Evolutionary conservation across 805 yeast genomes (phyloP), one percentile per base, ranked within the genome.

Genomic region (Saturnispora halmiae): DNA sequence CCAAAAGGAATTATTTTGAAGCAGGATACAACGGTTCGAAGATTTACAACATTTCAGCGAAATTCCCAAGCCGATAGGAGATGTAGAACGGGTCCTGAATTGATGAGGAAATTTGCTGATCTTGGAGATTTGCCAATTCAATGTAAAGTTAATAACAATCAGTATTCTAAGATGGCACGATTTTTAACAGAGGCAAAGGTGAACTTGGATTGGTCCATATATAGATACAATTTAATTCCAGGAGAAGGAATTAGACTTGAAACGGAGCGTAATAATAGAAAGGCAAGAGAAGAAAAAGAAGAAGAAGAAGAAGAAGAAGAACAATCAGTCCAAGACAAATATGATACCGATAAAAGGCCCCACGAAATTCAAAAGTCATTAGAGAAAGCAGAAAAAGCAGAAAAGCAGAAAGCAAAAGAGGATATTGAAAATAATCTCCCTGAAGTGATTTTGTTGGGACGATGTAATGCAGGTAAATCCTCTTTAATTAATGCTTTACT

Each of bases 381-480:
- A 18, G 56, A 49, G 14, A 54, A 43, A 36, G 38, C 54, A 21
- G 53, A 57, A 34, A 53, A 43, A 20, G 42, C 32, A 46, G 51
- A 56, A 10, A 46, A 50, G 16, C 55, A 44, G 33, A 48, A 49
- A 38, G 39, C 42, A 10, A 40, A 40, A 10, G 43, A 40, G 30
- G 40, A 38, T 80, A 46, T 41, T 10, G 31, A 36, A 9, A 52
- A 54, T 49, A 64, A 61, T 13, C 61, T 82, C 10, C 95, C 95
- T 0, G 95, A 86, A 52, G 73, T 86, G 4, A 64, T 81, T 3
- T 68, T 87, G 35, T 50, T 87, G 34, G 96, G 96, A 0, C 27
- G 84, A 47, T 80, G 94, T 36, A 87, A 87, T 51, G 87, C 80
- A 6, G 96, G 96, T 0, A 87, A 87, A 54, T 83, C 94, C 0